These are phyloP conservation scores for Kwoniella shandongensis DNA, from an alignment of 768 basidiomycete species.

Conservation along the genomic window DNA sequence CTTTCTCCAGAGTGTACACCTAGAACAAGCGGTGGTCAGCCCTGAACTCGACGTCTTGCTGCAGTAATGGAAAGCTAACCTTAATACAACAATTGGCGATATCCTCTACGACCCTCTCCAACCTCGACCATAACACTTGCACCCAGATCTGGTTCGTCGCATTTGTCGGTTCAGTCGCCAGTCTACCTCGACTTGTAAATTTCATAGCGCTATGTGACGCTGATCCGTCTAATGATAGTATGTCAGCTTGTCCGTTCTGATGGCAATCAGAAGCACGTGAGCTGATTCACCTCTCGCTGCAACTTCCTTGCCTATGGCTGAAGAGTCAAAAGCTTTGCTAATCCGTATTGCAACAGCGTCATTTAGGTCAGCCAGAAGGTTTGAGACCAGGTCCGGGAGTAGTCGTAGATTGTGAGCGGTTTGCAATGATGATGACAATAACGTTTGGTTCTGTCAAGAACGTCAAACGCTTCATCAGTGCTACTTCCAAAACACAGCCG, in stretches of 20 bases:
- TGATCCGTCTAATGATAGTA: constrained; percentile 9
- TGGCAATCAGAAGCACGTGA: not conserved
- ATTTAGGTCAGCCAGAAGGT: constrained; percentile 73
- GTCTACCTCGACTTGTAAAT: constrained; percentile 28
- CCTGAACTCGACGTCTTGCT: too few species aligned
- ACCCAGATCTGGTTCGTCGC: constrained; percentile 84
- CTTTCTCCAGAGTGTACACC: constrained; percentile 95
- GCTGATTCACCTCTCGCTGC: constrained; percentile 66
- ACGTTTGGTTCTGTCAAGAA: constrained; percentile 70
- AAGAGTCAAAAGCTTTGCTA: constrained; percentile 77
- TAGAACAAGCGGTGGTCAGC: constrained; percentile 44
- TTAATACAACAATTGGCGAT: constrained; percentile 90
- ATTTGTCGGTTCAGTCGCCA: constrained; percentile 77
- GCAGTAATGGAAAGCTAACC: constrained; percentile 54
- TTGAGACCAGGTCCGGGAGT: constrained; percentile 76
- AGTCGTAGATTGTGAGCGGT: constrained; percentile 90
- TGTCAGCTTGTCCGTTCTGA: not conserved
- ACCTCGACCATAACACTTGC: constrained; percentile 72
- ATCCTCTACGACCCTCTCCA: constrained; percentile 81
- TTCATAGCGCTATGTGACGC: constrained; percentile 24
- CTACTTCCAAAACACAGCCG: not conserved
- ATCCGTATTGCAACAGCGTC: constrained; percentile 81
- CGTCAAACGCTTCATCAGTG: not conserved
- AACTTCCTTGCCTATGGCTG: constrained; percentile 80
- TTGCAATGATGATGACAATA: constrained; percentile 90